Percentiles rank a stretch among this genome's conserved stretches.
Conservation (phyloP, 2,329 filamentous ascomycete genomes). For the Diplocarpon rosae region DNA sequence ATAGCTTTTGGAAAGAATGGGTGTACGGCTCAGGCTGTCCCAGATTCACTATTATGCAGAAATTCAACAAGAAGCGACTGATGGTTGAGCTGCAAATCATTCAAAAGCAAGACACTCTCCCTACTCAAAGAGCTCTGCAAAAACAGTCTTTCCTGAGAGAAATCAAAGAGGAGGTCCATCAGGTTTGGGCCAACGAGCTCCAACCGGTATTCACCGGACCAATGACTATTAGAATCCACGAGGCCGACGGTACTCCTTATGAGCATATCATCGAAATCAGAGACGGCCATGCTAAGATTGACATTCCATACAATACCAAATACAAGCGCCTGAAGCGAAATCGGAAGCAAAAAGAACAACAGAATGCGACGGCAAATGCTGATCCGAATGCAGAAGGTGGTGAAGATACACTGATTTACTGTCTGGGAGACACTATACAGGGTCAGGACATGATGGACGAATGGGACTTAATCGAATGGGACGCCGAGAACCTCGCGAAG, state of each 20-base stretch:
- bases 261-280: conserved; percentile 96
- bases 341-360: conserved; percentile 68
- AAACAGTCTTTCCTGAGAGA: conserved; percentile 73
- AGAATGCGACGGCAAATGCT: conserved; percentile 48
- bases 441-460: conserved; percentile 63
- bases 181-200: conserved; percentile 56
- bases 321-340: conserved; percentile 95
- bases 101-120: conserved; percentile 49
- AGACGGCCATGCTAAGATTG: conserved; percentile 72
- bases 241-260: conserved; percentile 95
- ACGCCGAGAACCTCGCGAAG: conserved; percentile 71
- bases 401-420: conserved; percentile 79
- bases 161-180: conserved; percentile 65
- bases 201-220: conserved; percentile 85
- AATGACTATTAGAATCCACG: conserved; percentile 96
- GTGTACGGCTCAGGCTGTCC: conserved; percentile 81
- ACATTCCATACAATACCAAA: conserved; percentile 98
- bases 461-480: conserved; percentile 85
- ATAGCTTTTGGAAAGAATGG: conserved; percentile 92
- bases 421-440: conserved; percentile 82
- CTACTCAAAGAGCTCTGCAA: conserved; percentile 43
- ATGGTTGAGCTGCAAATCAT: conserved; percentile 85
- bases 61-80: conserved; percentile 95
- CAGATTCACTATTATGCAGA: conserved; percentile 71
- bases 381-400: conserved; percentile 55